Evolutionary conservation across 768 basidiomycete species (phyloP), one percentile per base, ranked within the genome.

Genomic region (Mycena vulgaris): DNA sequence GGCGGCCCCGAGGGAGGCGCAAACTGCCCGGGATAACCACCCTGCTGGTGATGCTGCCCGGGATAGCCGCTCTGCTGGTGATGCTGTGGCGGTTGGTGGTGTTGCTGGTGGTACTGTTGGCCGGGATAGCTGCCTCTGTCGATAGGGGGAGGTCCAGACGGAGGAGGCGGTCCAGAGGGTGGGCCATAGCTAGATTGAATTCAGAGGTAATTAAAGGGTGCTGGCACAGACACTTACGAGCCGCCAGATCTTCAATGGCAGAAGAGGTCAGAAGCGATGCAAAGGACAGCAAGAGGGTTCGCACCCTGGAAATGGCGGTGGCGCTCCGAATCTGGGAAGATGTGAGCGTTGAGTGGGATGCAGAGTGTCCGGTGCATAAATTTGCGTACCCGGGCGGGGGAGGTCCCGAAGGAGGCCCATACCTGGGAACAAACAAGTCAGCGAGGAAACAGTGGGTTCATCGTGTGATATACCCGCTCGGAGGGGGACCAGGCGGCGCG

Each of bases 51-150:
- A 28, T 39, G 49, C 27, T 35, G 33, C 63, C 68, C 75, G 33
- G 72, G 74, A 68, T 40, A 71, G 7, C 75, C 74, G 13, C 74
- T 63, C 40, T 75, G 74, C 51, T 78, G 76, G 37, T 67, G 69
- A 10, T 75, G 74, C 35, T 80, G 76, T 42, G 81, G 78, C n/a
- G 83, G 70, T 13, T 75, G 74, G 52, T 75, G 74, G 52, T 81
- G 76, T 52, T 82, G 78, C 21, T 84, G 80, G 39, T 83, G 83
- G 64, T 83, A 80, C 63, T 83, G 82, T 61, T 85, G 82, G n/a
- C 82, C 86, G 27, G 86, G 86, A 69, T 85, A 82, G 52, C 75
- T 83, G 21, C 74, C 74, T 64, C 78, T 77, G 37, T 75, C 75
- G 25, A 78, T 74, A 35, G 80, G 81, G 23, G 80, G 80, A 68